Base-by-base conservation (phyloP, 148 eudicot genomes). In the Fagopyrum homotropicum region DNA sequence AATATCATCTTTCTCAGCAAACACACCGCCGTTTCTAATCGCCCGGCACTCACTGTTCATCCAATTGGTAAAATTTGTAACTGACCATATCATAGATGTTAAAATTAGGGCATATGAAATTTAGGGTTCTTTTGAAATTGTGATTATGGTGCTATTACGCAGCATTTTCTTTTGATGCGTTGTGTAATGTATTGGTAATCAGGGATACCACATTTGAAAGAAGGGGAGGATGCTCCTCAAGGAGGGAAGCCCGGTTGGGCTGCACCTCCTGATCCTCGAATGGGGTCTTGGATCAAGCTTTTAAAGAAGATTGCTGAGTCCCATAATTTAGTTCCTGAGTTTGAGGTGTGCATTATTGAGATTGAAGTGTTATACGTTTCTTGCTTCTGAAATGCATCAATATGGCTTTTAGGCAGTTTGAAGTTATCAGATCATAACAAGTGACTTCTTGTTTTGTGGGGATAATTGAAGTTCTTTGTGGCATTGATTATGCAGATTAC, bases 181-280 rank as follows among this genome's bases (percentile, higher is more conserved):
- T 35, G 40, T 35, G 40, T 35, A 35, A 35, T 35, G 40, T 35
- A 35, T 35, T 35, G 40, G 40, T 35, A 35, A 35, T 35, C 75
- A 90, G 98, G 98, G 73, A 86, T 93, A n/a, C 98, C 96, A 4
- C 98, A 93, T 84, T 84, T 93, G 82, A 83, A 80, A 81, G 92
- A 93, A 77, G 96, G 96, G 46, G 96, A 90, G 69, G 89, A 84
- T 44, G 82, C 88, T 17, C 98, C 92, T 45, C 96, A 90, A 79
- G 98, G 98, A 11, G 98, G 98, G 72, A 91, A 72, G 77, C 90
- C 96, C 22, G 96, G 98, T 9, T 93, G 98, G 98, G 98, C 90
- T 15, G 93, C 96, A 4, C 87, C 88, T 19, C 96, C 98, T 2
- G 85, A 88, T 81, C 98, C 98, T 63, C 80, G 96, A 70, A 89